A percentile compares a stretch with the other conserved stretches of the same genome.
Evolutionary conservation across 1,139 yeast genomes (phyloP).

Genomic region (Debaryomycetaceae sp.): DNA sequence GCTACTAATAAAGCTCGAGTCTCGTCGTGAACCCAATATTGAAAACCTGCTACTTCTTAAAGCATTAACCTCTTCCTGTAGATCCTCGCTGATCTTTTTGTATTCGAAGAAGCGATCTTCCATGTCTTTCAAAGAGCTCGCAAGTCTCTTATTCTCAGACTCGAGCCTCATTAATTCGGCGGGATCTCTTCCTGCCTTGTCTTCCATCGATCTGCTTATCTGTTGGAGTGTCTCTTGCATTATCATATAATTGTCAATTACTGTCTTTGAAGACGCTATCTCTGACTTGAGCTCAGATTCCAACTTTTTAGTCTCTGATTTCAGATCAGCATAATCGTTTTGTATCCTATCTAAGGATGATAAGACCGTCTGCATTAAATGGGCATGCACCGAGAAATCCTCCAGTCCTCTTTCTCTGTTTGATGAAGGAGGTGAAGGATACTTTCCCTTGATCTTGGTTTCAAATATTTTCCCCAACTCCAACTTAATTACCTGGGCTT

Average conservation of each 20-base stretch:
- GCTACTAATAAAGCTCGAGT: neutral
- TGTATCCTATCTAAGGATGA: constrained; percentile 20
- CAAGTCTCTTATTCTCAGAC: constrained; percentile 19
- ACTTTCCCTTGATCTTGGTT: neutral
- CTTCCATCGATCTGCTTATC: constrained; percentile 19
- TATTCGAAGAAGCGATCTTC: constrained; percentile 29
- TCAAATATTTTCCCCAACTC: constrained; percentile 18
- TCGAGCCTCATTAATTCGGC: constrained; percentile 14
- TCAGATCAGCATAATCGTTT: neutral
- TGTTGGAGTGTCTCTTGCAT: neutral
- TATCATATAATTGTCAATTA: neutral
- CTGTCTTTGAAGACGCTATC: neutral
- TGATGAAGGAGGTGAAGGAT: constrained; percentile 16
- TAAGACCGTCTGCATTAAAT: constrained; percentile 17
- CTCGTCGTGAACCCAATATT: neutral
- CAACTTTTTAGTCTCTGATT: neutral
- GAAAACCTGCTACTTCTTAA: constrained; percentile 10
- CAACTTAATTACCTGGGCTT: constrained; percentile 22
- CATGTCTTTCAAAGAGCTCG: constrained; percentile 13
- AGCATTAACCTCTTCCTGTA: constrained; percentile 32
- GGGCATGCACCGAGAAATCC: constrained; percentile 15
- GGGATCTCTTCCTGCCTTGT: constrained; percentile 18
- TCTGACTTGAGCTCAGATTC: neutral
- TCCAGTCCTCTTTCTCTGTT: constrained; percentile 7
- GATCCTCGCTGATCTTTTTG: constrained; percentile 27